A percentile compares a stretch with the other conserved stretches of the same genome.
These are phyloP conservation scores for Pleurotus cornucopiae DNA, from an alignment of 768 basidiomycete species.

Conservation along the genomic window DNA sequence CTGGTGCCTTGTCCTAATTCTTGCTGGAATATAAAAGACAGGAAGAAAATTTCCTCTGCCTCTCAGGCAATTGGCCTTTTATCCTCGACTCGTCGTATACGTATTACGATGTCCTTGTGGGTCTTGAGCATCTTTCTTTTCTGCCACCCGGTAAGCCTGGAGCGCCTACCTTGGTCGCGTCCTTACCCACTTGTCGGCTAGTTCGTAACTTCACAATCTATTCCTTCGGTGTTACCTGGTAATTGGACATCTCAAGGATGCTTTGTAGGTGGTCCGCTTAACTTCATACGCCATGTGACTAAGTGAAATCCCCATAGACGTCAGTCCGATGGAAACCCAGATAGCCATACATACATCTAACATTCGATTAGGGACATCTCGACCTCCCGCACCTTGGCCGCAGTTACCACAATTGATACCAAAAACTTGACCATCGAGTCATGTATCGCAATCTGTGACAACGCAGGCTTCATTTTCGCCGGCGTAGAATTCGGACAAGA, in stretches of 20 bases:
- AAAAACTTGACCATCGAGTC: conserved; percentile 48
- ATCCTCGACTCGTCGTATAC: background rate
- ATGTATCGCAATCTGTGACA: conserved; percentile 33
- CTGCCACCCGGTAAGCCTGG: background rate
- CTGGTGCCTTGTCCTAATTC: background rate
- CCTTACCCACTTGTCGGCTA: background rate
- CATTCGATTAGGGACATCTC: conserved; percentile 26
- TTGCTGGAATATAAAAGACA: background rate
- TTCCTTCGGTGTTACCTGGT: conserved; percentile 30
- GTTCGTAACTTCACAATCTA: conserved; percentile 13
- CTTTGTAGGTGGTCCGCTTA: conserved; percentile 27
- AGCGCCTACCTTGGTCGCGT: background rate
- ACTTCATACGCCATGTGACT: background rate
- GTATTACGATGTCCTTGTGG: background rate
- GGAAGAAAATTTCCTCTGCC: background rate
- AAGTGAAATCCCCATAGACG: background rate
- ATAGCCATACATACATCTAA: background rate
- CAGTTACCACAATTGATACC: conserved; percentile 33
- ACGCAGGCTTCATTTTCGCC: conserved; percentile 43
- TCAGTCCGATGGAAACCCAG: background rate
- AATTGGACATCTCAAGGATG: conserved; percentile 50
- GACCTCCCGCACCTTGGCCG: conserved; percentile 48
- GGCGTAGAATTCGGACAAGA: conserved; percentile 62
- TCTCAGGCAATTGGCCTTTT: background rate
- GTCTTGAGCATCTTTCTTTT: background rate